Base-by-base conservation (phyloP, 2,329 filamentous ascomycete species). In the Bipolaris victoriae region DNA sequence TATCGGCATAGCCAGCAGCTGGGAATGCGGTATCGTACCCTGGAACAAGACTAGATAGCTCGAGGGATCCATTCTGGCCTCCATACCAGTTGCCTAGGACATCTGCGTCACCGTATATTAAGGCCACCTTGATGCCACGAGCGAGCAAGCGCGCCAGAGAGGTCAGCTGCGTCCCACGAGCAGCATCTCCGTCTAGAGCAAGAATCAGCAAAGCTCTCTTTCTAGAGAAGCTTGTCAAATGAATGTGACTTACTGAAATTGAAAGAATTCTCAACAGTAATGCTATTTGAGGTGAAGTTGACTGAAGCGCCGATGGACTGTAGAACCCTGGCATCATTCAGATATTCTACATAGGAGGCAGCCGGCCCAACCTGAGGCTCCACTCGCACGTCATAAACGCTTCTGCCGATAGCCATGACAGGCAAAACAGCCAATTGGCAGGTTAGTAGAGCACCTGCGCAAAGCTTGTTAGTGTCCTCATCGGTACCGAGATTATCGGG, bases 1-100 rank as follows among this genome's bases (percentile, higher is more conserved):
- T 87, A 13, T 89, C 86, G 1, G 86, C 86, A 73, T 94, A 95
- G 0, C 90, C 90, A 1, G 90, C 86, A 0, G 78, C 74, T 1
- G 82, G 76, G 69, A 93, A 94, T 29, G 76, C 75, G 2, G 75
- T 73, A 1, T 78, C 75, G 62, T 89, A 88, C 20, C 52, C 49
- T 2, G 69, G 60, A 15, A 67, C 48, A 2, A 63, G 57, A 22
- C 79, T 73, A 20, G 81, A 78, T 0, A 91, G 75, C n/a, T 82
- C 81, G 4, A 74, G 79, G 10, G 88, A 90, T 36, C 90, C 82
- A 4, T 88, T 88, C 75, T 94, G 83, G n/a, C 90, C 91, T 26
- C 91, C 91, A 61, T 88, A 78, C 85, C 88, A 85, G 64, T 85
- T 85, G 73, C 81, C 82, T 62, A 80, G 80, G 73, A 80, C 83